Conservation (phyloP, 305 asterid species). For the Salvia sclarea region DNA sequence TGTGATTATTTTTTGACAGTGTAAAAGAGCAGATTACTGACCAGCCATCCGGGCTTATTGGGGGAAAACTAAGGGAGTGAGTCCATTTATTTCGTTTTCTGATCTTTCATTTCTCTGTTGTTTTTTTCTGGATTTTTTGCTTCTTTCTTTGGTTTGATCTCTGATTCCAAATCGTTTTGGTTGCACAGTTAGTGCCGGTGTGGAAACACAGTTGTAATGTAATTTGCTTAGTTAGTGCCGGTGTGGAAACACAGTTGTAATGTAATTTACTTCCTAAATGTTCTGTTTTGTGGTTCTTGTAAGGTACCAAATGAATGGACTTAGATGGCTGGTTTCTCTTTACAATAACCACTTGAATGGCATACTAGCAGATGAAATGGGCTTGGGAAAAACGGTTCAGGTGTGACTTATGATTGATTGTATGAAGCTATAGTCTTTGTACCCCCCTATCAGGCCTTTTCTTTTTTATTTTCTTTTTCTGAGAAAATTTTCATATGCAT, state of each 20-base stretch:
- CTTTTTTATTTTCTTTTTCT: neutral
- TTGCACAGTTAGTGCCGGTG: slow-evolving; percentile 15
- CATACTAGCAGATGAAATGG: slow-evolving; percentile 99
- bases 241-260: neutral
- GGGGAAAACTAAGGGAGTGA: slow-evolving; percentile 96
- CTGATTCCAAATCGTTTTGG: slow-evolving; percentile 19
- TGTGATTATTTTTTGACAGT: slow-evolving; percentile 49
- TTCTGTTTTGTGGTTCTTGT: slow-evolving; percentile 31
- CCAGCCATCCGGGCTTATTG: slow-evolving; percentile 77
- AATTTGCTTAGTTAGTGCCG: slow-evolving; percentile 15
- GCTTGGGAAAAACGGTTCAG: slow-evolving; percentile 99
- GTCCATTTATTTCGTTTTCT: slow-evolving; percentile 35
- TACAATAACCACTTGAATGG: slow-evolving; percentile 98
- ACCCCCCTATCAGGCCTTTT: slow-evolving; percentile 12
- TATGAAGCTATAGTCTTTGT: slow-evolving; percentile 20
- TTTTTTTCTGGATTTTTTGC: neutral
- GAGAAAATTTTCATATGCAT: slow-evolving; percentile 31
- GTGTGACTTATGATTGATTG: slow-evolving; percentile 41
- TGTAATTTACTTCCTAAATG: slow-evolving; percentile 27
- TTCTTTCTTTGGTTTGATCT: neutral
- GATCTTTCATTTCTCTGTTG: slow-evolving; percentile 2
- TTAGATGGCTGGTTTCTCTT: slow-evolving; percentile 97
- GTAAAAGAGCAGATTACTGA: slow-evolving; percentile 75
- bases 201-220: neutral
- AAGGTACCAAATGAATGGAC: slow-evolving; percentile 99